Percentiles rank a stretch among this genome's conserved stretches.
phyloP scores from a whole-genome alignment of 2,329 filamentous ascomycete species.

The Beauveria scarabaeidicola region DNA sequence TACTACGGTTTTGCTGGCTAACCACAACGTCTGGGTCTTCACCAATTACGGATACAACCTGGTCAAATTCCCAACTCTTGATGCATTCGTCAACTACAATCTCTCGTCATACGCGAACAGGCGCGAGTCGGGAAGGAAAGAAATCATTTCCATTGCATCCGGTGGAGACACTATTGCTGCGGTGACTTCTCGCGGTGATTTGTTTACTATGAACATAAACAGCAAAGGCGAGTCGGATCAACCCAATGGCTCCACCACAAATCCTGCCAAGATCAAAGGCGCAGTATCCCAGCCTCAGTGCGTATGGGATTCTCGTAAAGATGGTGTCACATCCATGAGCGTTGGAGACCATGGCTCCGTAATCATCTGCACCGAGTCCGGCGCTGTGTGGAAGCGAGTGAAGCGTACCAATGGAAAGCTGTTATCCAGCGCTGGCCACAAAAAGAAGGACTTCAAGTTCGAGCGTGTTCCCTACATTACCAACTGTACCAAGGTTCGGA shows the following conservation, averaged over 20 bases:
- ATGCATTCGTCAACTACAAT: constrained; percentile 62
- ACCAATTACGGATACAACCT: constrained; percentile 95
- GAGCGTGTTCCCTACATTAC: constrained; percentile 83
- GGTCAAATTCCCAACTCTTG: constrained; percentile 67
- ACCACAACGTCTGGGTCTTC: constrained; percentile 85
- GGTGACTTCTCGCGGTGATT: constrained; percentile 72
- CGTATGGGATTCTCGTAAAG: constrained; percentile 84
- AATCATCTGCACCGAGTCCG: constrained; percentile 85
- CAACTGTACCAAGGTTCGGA: constrained; percentile 72
- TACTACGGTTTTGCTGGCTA: constrained; percentile 76
- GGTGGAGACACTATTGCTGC: constrained; percentile 90
- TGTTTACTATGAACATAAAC: constrained; percentile 76
- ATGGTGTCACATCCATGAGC: constrained; percentile 76
- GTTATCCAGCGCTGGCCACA: constrained; percentile 46
- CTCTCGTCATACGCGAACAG: constrained; percentile 44
- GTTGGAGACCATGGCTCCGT: constrained; percentile 91
- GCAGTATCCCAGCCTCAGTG: constrained; percentile 70
- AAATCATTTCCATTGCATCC: constrained; percentile 68
- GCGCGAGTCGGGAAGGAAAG: constrained; percentile 56
- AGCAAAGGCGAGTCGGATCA: constrained; percentile 55
- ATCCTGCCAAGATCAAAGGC: constrained; percentile 80
- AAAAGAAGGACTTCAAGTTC: constrained; percentile 89
- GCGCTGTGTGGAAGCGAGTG: constrained; percentile 85
- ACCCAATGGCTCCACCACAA: constrained; percentile 69
- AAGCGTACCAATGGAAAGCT: constrained; percentile 76